phyloP scores from a whole-genome alignment of 2,329 filamentous ascomycete genomes.

The Verticillium longisporum region DNA sequence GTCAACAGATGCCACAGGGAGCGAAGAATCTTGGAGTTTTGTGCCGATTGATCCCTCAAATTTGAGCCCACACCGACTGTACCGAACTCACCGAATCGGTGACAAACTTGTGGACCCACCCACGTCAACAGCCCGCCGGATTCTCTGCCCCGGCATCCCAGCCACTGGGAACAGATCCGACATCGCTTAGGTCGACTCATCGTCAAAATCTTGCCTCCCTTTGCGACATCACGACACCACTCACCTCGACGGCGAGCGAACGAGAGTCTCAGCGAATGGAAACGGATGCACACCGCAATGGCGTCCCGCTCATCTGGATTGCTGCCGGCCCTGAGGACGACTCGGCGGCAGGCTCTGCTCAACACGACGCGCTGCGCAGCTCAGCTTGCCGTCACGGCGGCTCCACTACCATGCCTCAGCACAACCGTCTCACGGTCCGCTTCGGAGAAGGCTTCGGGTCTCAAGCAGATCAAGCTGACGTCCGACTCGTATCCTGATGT shows the following conservation, averaged over 20 bases:
- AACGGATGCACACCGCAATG: conserved; percentile 5
- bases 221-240: background rate
- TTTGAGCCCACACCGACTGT: background rate
- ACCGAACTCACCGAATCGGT: background rate
- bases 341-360: conserved; percentile 10
- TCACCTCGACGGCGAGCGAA: background rate
- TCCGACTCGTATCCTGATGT: conserved; percentile 80
- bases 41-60: too few relatives aligned
- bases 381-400: background rate
- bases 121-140: background rate
- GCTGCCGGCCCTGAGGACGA: conserved; percentile 11
- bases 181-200: background rate
- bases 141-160: background rate
- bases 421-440: conserved; percentile 7
- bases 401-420: conserved; percentile 1
- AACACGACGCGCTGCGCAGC: conserved; percentile 2
- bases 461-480: conserved; percentile 57
- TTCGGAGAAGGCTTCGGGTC: conserved; percentile 1
- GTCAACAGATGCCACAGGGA: too few relatives aligned
- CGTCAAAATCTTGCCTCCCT: background rate
- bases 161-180: background rate
- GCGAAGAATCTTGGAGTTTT: too few relatives aligned
- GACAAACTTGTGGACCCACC: background rate
- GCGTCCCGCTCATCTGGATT: conserved; percentile 11
- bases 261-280: background rate